Evolutionary conservation across 2,329 filamentous ascomycete species (phyloP).

Genomic region (Paracoccidioides lutzii): DNA sequence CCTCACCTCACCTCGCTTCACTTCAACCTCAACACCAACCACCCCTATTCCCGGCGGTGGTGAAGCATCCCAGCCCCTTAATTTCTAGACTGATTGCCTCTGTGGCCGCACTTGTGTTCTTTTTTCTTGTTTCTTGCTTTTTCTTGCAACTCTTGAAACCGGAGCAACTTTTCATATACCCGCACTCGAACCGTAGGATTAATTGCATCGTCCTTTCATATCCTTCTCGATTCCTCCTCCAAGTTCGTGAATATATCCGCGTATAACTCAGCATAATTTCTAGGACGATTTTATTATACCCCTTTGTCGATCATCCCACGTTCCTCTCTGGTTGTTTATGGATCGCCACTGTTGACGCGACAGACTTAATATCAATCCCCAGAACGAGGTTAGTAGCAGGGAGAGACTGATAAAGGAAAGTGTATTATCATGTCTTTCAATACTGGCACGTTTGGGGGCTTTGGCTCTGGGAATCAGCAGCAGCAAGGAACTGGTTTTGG

Average conservation of each 20-base stretch:
- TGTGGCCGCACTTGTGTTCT: too few relatives aligned
- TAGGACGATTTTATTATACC: neutral
- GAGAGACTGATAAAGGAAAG: neutral
- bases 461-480: conserved; percentile 11
- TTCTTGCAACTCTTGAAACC: neutral
- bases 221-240: neutral
- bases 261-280: neutral
- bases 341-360: neutral
- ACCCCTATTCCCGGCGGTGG: neutral
- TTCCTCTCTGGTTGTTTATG: neutral
- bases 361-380: neutral
- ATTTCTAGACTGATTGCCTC: too few relatives aligned
- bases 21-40: neutral
- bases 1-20: neutral
- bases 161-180: neutral
- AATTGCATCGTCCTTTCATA: too few relatives aligned
- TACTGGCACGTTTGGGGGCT: conserved; percentile 9
- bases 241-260: neutral
- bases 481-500: conserved; percentile 11
- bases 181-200: too few relatives aligned
- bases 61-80: too few relatives aligned
- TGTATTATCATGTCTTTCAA: conserved; percentile 10
- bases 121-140: neutral
- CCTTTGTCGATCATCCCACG: neutral
- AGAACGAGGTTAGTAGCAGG: neutral